Evolutionary conservation across 2,329 filamentous ascomycete genomes (phyloP).

Genomic region (Coniochaeta prunicola): DNA sequence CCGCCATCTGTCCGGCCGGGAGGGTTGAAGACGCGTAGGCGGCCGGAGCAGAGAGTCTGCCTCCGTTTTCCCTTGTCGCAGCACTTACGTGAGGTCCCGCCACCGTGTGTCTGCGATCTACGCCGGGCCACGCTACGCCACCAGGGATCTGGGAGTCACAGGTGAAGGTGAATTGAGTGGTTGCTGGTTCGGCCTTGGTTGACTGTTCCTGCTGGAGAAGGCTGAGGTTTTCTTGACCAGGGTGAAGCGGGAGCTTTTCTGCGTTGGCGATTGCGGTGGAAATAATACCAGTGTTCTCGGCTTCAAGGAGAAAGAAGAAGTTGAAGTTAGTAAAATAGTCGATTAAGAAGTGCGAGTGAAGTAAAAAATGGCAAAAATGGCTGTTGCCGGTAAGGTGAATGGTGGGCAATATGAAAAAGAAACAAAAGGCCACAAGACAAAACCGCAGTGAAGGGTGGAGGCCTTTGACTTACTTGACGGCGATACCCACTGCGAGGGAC

Average conservation of each 20-base stretch:
- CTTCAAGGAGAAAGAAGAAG: constrained; percentile 12
- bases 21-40: background rate
- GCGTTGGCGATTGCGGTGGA: constrained; percentile 88
- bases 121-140: constrained; percentile 67
- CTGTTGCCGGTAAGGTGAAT: background rate
- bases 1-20: background rate
- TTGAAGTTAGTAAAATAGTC: background rate
- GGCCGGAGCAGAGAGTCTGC: background rate
- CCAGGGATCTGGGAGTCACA: constrained; percentile 85
- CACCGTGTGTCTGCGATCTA: constrained; percentile 21
- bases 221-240: constrained; percentile 72
- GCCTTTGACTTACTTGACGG: constrained; percentile 36
- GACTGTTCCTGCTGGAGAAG: constrained; percentile 62
- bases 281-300: constrained; percentile 68
- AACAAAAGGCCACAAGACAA: constrained; percentile 2
- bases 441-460: background rate
- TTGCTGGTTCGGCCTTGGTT: constrained; percentile 57
- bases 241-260: constrained; percentile 56
- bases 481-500: constrained; percentile 35
- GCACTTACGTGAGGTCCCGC: constrained; percentile 5
- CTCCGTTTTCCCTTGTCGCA: background rate
- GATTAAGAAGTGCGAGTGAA: background rate
- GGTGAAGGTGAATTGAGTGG: constrained; percentile 92
- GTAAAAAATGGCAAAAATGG: no score
- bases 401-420: background rate